Evolutionary conservation across 768 basidiomycete genomes (phyloP).

Genomic region (Gelatoporia subvermispora): DNA sequence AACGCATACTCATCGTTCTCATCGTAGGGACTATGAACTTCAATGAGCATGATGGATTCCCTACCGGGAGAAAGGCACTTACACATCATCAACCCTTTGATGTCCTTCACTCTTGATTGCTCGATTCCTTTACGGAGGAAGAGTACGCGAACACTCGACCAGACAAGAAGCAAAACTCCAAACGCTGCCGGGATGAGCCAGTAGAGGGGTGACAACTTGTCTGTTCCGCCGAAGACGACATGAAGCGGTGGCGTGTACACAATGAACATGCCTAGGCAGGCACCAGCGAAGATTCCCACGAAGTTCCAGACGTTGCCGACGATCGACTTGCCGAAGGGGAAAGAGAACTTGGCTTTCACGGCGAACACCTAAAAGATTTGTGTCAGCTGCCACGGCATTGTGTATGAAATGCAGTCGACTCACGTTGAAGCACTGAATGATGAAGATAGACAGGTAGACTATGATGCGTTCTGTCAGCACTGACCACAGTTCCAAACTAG

Average conservation of each 20-base stretch:
- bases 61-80: constrained; percentile 24
- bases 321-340: constrained; percentile 56
- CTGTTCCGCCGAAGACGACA: constrained; percentile 61
- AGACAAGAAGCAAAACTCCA: constrained; percentile 48
- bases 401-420: neutral
- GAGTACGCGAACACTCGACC: constrained; percentile 57
- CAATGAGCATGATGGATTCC: neutral
- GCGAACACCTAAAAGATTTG: constrained; percentile 46
- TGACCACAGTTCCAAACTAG: neutral
- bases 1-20: constrained; percentile 59
- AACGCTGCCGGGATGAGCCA: constrained; percentile 65
- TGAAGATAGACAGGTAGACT: constrained; percentile 65
- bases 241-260: constrained; percentile 67
- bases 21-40: constrained; percentile 38
- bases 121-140: constrained; percentile 52
- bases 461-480: neutral
- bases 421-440: constrained; percentile 67
- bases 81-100: constrained; percentile 71
- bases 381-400: neutral
- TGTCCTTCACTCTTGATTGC: constrained; percentile 54
- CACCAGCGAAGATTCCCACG: constrained; percentile 54
- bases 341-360: constrained; percentile 57
- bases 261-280: constrained; percentile 61
- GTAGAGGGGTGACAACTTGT: constrained; percentile 55
- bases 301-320: constrained; percentile 64